phyloP scores from a whole-genome alignment of 2,329 filamentous ascomycete species.

The Phyllosticta paracitricarpa region DNA sequence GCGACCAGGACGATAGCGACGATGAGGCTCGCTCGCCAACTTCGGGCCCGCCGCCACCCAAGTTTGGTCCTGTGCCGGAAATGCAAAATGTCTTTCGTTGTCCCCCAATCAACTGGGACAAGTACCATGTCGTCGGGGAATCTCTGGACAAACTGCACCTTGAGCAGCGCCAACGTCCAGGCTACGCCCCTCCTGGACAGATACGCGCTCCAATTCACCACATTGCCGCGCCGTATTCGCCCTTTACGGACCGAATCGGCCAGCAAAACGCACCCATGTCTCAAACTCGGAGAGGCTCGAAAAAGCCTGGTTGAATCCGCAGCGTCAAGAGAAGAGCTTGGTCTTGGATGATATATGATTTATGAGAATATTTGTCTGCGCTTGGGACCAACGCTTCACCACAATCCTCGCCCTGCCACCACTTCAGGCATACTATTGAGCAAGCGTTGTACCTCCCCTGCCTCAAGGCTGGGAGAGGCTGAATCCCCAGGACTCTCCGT shows the following conservation, averaged over 20 bases:
- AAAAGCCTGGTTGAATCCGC: conserved; percentile 21
- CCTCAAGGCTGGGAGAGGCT: background rate
- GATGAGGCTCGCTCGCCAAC: conserved; percentile 11
- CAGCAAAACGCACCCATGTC: conserved; percentile 11
- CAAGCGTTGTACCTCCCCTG: background rate
- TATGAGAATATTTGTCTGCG: conserved; percentile 6
- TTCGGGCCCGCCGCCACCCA: conserved; percentile 10
- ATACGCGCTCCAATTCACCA: conserved; percentile 38
- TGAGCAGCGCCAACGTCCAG: conserved; percentile 61
- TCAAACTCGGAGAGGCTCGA: conserved; percentile 19
- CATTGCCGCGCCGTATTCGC: conserved; percentile 50
- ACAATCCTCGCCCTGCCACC: background rate
- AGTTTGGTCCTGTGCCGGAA: conserved; percentile 59
- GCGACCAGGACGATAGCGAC: conserved; percentile 13
- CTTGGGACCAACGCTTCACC: background rate
- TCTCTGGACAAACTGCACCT: conserved; percentile 75
- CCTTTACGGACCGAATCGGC: conserved; percentile 43
- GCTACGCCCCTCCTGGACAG: conserved; percentile 12
- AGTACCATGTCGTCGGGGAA: conserved; percentile 83
- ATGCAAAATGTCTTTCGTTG: conserved; percentile 76
- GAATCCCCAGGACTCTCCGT: background rate
- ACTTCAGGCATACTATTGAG: background rate
- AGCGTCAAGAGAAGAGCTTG: background rate
- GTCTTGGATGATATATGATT: background rate
- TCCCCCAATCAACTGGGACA: conserved; percentile 87